Percentiles rank a stretch among this genome's conserved stretches.
Conservation (phyloP, 345 rosid genomes). For the Populus simonii region DNA sequence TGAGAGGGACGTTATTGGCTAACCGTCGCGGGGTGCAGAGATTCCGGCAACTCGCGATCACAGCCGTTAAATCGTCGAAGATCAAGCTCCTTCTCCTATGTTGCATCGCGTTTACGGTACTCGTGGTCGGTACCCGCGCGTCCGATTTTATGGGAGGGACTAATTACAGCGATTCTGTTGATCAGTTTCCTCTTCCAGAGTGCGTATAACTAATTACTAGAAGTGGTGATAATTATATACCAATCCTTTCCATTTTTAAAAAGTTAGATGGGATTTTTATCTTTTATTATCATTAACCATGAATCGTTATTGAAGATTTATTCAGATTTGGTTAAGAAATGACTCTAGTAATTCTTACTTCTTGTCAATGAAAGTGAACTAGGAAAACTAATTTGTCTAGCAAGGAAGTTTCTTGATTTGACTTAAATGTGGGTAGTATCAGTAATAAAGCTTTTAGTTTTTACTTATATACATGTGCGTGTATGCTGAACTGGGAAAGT, state of each 20-base stretch:
- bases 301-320: neutral
- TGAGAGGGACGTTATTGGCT: constrained; percentile 57
- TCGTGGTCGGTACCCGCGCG: constrained; percentile 45
- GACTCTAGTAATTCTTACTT: neutral
- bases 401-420: neutral
- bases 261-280: neutral
- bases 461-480: neutral
- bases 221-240: neutral
- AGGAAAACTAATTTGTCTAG: neutral
- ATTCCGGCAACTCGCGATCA: constrained; percentile 45
- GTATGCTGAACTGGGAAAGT: neutral
- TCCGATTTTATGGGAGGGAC: constrained; percentile 41
- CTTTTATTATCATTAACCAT: neutral
- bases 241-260: neutral
- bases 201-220: constrained; percentile 20
- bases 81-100: constrained; percentile 58
- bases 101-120: constrained; percentile 43
- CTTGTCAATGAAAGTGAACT: neutral
- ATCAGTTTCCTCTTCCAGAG: constrained; percentile 50
- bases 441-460: neutral
- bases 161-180: constrained; percentile 27
- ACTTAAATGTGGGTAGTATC: neutral
- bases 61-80: constrained; percentile 46
- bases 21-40: constrained; percentile 69
- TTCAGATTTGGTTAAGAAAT: neutral